Percentiles rank a stretch among this genome's conserved stretches.
Conservation (phyloP, 2,329 filamentous ascomycete genomes). For the Fonsecaea multimorphosa region DNA sequence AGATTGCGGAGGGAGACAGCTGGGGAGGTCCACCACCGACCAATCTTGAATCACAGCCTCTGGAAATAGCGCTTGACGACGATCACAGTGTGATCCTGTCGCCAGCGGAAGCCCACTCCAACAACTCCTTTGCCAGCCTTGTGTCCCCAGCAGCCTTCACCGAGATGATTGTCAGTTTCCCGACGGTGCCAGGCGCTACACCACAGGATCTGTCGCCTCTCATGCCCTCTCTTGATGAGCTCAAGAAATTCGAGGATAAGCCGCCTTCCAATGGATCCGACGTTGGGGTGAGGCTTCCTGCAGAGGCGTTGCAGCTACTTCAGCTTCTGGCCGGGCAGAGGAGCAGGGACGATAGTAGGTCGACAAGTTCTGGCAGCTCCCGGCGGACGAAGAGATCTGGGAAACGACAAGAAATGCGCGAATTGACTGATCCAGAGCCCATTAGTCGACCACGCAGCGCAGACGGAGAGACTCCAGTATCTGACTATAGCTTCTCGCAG, state of each 20-base stretch:
- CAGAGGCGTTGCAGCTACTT: slow-evolving; percentile 79
- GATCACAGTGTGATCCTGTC: slow-evolving; percentile 40
- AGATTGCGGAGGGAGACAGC: slow-evolving; percentile 26
- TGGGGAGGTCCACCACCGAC: slow-evolving; percentile 33
- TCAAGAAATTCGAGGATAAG: slow-evolving; percentile 30
- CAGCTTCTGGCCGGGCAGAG: slow-evolving; percentile 70
- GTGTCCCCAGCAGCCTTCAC: slow-evolving; percentile 64
- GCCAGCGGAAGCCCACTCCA: slow-evolving; percentile 36
- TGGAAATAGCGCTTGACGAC: slow-evolving; percentile 47
- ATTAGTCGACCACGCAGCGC: slow-evolving; percentile 52
- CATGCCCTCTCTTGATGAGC: slow-evolving; percentile 32
- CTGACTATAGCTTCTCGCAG: slow-evolving; percentile 74
- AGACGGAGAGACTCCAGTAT: slow-evolving; percentile 57
- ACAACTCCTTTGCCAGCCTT: slow-evolving; percentile 24
- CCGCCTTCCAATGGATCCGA: slow-evolving; percentile 41
- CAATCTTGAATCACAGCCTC: slow-evolving; percentile 21
- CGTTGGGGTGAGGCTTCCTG: slow-evolving; percentile 73
- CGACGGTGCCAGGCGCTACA: slow-evolving; percentile 45
- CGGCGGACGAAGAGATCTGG: slow-evolving; percentile 28
- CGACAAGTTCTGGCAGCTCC: slow-evolving; percentile 44
- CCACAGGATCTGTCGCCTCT: slow-evolving; percentile 38
- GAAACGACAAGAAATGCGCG: slow-evolving; percentile 61
- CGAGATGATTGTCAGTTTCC: slow-evolving; percentile 50
- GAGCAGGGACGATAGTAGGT: slow-evolving; percentile 48
- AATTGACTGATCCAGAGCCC: slow-evolving; percentile 57